Evolutionary conservation across 2,329 filamentous ascomycete genomes (phyloP), one percentile per base, ranked within the genome.

Genomic region (Zymoseptoria passerinii): DNA sequence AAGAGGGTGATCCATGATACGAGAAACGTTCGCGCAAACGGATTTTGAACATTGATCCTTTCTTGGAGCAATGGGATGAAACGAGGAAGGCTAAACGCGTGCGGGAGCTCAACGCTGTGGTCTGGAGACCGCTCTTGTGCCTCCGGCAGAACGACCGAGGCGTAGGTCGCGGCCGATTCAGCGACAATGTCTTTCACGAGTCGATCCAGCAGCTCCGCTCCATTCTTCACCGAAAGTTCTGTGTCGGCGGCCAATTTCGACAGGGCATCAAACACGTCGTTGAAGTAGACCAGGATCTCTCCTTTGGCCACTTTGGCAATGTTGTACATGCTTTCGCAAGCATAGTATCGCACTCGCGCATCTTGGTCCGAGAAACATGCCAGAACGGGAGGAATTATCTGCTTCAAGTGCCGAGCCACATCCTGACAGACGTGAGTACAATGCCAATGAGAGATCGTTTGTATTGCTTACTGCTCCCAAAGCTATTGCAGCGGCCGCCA

Each of bases 241-340:
- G 92, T 92, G 73, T 99, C 94, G 52, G 94, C 94, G 16, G 92
- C 92, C 66, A 99, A 83, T 83, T 96, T 97, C 78, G 92, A 96
- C 56, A 99, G 79, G 20, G 94, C 91, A 77, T 99, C 94, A 71
- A 99, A 99, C 63, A 99, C 94, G 69, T 95, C 89, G 75, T 99
- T 99, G 76, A 99, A 99, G 78, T 96, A 99, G 48, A 95, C 83
- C 64, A 99, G 76, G 19, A 99, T 94, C 75, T 99, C 94, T 44
- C 95, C 94, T 76, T 99, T 99, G 61, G 92, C 94, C 52, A 99
- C 94, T 77, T 99, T 99, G 70, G 94, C 92, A 71, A 99, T 99
- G 75, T 99, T 99, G 77, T 99, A 99, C 94, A 99, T 99, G 74
- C 92, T 95, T 78, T 99, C 94, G 76, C 94, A 99, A 23, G 94